Base-by-base conservation (phyloP, 305 asterid genomes). In the Fraxinus paxiana region DNA sequence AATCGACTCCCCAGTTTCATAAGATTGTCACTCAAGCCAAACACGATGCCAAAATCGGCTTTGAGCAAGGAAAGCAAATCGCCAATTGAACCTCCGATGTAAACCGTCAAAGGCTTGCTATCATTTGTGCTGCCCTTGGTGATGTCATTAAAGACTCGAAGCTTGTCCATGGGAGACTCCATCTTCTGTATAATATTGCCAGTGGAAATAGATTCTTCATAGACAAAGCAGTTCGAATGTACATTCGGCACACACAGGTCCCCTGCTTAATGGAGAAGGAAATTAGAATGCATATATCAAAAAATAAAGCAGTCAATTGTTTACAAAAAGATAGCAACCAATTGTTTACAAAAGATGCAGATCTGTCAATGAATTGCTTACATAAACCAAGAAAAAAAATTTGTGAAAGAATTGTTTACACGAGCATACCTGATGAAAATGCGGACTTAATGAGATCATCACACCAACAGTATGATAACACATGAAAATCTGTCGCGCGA, bases 131-230 rank as follows among this genome's bases (percentile, higher is more conserved):
- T 54, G 63, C 69, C 34, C 81, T 80, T 83, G 37, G 81, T 84
- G 79, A 91, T 78, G 73, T 82, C 85, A 18, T 84, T 87, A 38
- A 89, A 90, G 73, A 88, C 86, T 77, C 65, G 86, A 82, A 91
- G 92, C 88, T 91, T 91, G 87, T 91, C 92, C 86, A 85, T 86
- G 5, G 96, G 88, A 31, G 90, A 90, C 81, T 90, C 94, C 88
- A 91, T 86, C 75, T 88, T 85, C 80, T 79, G 85, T 79, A 85
- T 82, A 83, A 91, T 87, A 43, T 86, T 78, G 33, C 96, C 96
- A 0, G 92, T 90, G 83, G 94, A 85, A 33, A 88, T 70, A 8
- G 90, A 87, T 33, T 82, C 92, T 84, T 89, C 90, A 46, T 88
- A 90, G 33, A 82, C 86, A 75, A 91, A 81, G 85, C 90, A 89